Evolutionary conservation across 2,329 filamentous ascomycete species (phyloP), one percentile per base, ranked within the genome.

Genomic region (Basipetospora sp.): DNA sequence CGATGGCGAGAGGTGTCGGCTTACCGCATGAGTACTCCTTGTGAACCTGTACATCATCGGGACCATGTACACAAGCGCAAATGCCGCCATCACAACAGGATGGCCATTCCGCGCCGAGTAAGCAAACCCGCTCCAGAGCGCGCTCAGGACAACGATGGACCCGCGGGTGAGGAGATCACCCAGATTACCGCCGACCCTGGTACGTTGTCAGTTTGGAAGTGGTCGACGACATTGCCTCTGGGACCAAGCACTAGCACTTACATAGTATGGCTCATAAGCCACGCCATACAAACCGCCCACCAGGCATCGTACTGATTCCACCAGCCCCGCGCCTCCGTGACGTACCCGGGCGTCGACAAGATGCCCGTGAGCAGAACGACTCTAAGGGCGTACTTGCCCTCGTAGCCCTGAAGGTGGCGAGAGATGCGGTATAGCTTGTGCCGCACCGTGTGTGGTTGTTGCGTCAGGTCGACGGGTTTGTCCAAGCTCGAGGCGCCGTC

Each of bases 31-130:
- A 8, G 59, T 53, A 46, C 67, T 71, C 40, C 68, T 66, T 0
- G 67, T 68, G 42, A 63, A 71, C 19, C 69, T 59, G 42, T 71
- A 71, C 9, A 73, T 53, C 69, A 73, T 73, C 1, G 71, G 71
- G n/a, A 69, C 46, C 66, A 74, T 71, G 45, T 65, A 75, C 5
- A 74, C 55, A 3, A 59, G 56, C 11, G 69, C 64, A 50, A 75
- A 74, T 0, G 60, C 62, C 4, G 64, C 68, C 51, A 72, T 63
- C 2, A 74, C 61, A 45, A 65, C 71, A 0, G 67, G 67, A 45
- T 65, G 72, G 5, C 69, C 69, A 30, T 63, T 45, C 3, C 60
- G 62, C 10, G 65, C 67, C 5, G 59, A 62, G 47, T 65, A 69
- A 1, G 67, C 61, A 28, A 71, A 49, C 8, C 63, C 70, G 5